phyloP scores from a whole-genome alignment of 805 yeast species.

The Tetrapisispora namnaoensis region DNA sequence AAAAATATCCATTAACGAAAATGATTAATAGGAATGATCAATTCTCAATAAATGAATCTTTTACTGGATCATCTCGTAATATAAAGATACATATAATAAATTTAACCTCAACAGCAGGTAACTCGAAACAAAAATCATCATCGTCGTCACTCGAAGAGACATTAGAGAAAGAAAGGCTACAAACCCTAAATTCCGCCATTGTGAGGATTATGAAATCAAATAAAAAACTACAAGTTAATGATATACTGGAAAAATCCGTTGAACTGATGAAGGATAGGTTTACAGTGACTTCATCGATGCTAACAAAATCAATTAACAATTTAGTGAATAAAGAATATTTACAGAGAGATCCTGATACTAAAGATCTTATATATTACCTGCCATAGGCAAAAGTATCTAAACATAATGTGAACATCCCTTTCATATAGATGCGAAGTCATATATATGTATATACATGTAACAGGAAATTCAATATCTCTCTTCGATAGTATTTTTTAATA shows the following conservation, averaged over 20 bases:
- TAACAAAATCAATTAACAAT: slow-evolving; percentile 65
- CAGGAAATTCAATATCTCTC: too few species aligned
- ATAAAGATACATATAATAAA: slow-evolving; percentile 45
- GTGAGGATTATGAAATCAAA: slow-evolving; percentile 82
- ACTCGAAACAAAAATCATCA: neutral
- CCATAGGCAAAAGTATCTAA: slow-evolving; percentile 1
- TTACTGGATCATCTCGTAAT: slow-evolving; percentile 56
- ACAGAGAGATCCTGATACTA: slow-evolving; percentile 55
- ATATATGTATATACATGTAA: too few species aligned
- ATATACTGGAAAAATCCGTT: slow-evolving; percentile 55
- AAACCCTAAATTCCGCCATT: slow-evolving; percentile 73
- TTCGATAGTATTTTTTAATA: neutral
- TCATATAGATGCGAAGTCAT: neutral
- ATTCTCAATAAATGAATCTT: slow-evolving; percentile 58
- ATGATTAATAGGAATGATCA: slow-evolving; percentile 54
- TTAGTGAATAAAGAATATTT: slow-evolving; percentile 75
- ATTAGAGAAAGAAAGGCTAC: slow-evolving; percentile 52
- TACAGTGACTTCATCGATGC: slow-evolving; percentile 54
- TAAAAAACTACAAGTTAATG: slow-evolving; percentile 50
- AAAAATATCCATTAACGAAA: slow-evolving; percentile 65
- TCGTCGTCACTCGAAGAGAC: slow-evolving; percentile 33
- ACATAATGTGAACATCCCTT: neutral
- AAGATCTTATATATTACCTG: slow-evolving; percentile 7
- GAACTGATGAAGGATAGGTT: slow-evolving; percentile 53
- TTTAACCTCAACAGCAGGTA: neutral